phyloP scores from a whole-genome alignment of 768 basidiomycete genomes.

The Agrocybe chaxingu region DNA sequence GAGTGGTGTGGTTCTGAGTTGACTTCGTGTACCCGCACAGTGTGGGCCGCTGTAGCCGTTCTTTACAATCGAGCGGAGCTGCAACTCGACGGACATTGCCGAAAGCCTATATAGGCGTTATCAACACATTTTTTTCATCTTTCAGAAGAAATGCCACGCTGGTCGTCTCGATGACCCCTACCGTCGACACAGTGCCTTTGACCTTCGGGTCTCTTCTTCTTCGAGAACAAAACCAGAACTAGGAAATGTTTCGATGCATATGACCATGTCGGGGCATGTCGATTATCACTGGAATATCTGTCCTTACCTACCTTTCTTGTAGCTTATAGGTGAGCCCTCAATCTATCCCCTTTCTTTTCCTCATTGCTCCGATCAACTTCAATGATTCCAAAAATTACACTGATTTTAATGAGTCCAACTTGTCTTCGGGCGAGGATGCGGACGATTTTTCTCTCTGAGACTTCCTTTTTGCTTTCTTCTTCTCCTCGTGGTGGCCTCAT shows the following conservation, averaged over 20 bases:
- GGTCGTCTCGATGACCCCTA: conserved; percentile 34
- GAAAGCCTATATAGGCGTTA: conserved; percentile 17
- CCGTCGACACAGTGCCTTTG: conserved; percentile 49
- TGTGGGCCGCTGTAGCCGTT: no score
- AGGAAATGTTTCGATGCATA: conserved; percentile 45
- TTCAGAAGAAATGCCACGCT: conserved; percentile 47
- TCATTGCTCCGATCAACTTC: conserved; percentile 16
- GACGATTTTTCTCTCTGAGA: conserved; percentile 36
- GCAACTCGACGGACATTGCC: conserved; percentile 2
- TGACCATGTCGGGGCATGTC: conserved; percentile 40
- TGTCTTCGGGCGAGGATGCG: conserved; percentile 30
- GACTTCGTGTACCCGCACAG: no score
- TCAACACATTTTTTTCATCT: conserved; percentile 8
- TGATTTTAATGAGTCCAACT: conserved; percentile 53
- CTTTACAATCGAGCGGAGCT: no score
- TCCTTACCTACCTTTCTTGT: conserved; percentile 5
- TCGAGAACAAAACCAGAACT: conserved; percentile 41
- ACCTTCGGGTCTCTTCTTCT: conserved; percentile 34
- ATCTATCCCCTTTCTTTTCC: conserved; percentile 7
- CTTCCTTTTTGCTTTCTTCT: conserved; percentile 13
- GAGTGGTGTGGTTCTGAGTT: no score
- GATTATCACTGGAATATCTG: conserved; percentile 41
- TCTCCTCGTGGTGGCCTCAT: conserved; percentile 3
- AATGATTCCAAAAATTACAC: conserved; percentile 42
- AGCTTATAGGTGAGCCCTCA: conserved; percentile 20